A percentile compares a stretch with the other conserved stretches of the same genome.
phyloP scores from a whole-genome alignment of 495 filamentous ascomycete genomes.

The Terfezia boudieri region DNA sequence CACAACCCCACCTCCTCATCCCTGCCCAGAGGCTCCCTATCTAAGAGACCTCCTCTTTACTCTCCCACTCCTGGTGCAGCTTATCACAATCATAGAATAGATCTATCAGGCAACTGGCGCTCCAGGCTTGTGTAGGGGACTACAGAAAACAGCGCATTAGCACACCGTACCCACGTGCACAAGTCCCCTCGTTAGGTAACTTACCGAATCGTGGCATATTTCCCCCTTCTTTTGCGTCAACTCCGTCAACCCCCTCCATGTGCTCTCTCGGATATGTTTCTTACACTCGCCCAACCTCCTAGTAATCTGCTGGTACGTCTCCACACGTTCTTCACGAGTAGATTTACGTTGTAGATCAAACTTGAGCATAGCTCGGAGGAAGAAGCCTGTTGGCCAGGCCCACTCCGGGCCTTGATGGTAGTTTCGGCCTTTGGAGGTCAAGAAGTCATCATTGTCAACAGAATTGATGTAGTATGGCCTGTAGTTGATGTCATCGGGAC shows the following conservation, averaged over 20 bases:
- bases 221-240: constrained; percentile 75
- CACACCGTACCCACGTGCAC: neutral
- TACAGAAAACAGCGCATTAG: constrained; percentile 14
- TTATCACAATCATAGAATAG: constrained; percentile 70
- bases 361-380: constrained; percentile 67
- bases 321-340: constrained; percentile 39
- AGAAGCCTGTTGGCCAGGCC: constrained; percentile 97
- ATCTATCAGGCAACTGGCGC: constrained; percentile 78
- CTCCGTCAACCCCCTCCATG: constrained; percentile 86
- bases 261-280: constrained; percentile 45
- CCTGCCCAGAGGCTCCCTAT: neutral
- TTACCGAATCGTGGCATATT: constrained; percentile 51
- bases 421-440: constrained; percentile 77
- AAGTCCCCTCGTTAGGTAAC: no score
- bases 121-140: constrained; percentile 93
- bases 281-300: constrained; percentile 61
- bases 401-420: constrained; percentile 98
- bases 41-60: neutral
- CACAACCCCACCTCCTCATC: no score
- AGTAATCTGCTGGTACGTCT: constrained; percentile 87
- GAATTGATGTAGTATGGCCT: constrained; percentile 83
- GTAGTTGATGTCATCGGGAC: constrained; percentile 71
- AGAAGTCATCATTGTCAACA: constrained; percentile 73
- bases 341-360: constrained; percentile 63
- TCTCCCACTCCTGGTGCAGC: constrained; percentile 17